phyloP scores from a whole-genome alignment of 768 basidiomycete genomes.

The Rhodotorula diobovata region DNA sequence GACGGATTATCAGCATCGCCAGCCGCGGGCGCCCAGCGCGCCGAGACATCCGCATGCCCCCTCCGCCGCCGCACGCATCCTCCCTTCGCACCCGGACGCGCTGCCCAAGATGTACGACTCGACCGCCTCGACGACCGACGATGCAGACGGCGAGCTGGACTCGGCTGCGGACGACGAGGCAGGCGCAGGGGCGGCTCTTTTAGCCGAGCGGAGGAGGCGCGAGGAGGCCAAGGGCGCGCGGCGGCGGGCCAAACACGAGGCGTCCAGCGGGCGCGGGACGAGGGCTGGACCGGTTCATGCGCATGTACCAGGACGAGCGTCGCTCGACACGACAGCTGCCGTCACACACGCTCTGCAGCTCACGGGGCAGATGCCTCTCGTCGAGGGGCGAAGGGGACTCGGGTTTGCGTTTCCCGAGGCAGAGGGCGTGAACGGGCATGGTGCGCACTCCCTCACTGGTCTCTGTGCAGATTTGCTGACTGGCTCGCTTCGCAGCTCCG shows the following conservation, averaged over 20 bases:
- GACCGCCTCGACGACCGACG: conserved; percentile 17
- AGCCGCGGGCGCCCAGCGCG: background rate
- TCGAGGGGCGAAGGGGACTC: conserved; percentile 2
- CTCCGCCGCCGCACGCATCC: background rate
- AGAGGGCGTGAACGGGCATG: background rate
- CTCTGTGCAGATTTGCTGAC: background rate
- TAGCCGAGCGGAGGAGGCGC: background rate
- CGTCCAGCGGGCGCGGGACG: background rate
- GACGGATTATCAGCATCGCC: background rate
- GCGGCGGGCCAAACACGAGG: background rate
- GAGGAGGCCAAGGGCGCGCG: background rate
- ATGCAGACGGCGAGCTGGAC: conserved; percentile 8
- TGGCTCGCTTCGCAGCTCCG: background rate
- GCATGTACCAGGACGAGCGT: background rate
- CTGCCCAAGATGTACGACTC: conserved; percentile 17
- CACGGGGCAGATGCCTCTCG: background rate
- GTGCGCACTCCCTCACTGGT: background rate
- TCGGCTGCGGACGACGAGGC: background rate
- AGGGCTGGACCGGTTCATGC: background rate
- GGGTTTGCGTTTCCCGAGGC: conserved; percentile 6
- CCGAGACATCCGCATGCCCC: background rate
- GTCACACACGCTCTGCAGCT: background rate
- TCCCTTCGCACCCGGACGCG: conserved; percentile 11
- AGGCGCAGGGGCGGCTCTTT: background rate
- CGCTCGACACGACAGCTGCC: background rate